phyloP scores from a whole-genome alignment of 192 early-diverging fungal species.

The Entophlyctis luteolus region DNA sequence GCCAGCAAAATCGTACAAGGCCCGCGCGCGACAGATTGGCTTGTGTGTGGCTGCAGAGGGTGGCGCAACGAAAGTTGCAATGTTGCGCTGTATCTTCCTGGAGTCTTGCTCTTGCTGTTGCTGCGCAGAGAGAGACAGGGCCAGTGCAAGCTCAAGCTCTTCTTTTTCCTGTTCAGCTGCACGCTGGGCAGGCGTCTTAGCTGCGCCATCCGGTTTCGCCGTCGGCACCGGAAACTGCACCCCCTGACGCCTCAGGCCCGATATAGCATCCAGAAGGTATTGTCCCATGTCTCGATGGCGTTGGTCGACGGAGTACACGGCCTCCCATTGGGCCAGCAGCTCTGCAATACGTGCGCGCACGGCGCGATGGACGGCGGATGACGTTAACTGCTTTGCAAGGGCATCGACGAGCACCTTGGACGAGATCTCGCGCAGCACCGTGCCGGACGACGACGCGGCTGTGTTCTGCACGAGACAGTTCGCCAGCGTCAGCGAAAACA shows the following conservation, averaged over 20 bases:
- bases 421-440: neutral
- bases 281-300: conserved; percentile 74
- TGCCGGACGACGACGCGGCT: neutral
- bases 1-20: conserved; percentile 89
- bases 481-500: conserved; percentile 55
- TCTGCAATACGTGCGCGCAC: conserved; percentile 79
- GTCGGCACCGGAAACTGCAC: conserved; percentile 29
- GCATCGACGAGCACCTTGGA: conserved; percentile 66
- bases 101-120: neutral
- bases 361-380: conserved; percentile 72
- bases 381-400: conserved; percentile 68
- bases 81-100: neutral
- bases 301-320: conserved; percentile 75
- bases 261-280: conserved; percentile 57
- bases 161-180: conserved; percentile 92
- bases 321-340: conserved; percentile 87
- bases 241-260: conserved; percentile 44
- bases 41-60: conserved; percentile 20
- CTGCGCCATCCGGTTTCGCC: conserved; percentile 19
- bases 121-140: neutral
- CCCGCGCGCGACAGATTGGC: conserved; percentile 76
- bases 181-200: neutral
- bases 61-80: neutral
- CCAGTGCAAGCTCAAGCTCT: conserved; percentile 79
- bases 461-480: conserved; percentile 92